Evolutionary conservation across 192 early-diverging fungal genomes (phyloP).

Genomic region (Podila minutissima): DNA sequence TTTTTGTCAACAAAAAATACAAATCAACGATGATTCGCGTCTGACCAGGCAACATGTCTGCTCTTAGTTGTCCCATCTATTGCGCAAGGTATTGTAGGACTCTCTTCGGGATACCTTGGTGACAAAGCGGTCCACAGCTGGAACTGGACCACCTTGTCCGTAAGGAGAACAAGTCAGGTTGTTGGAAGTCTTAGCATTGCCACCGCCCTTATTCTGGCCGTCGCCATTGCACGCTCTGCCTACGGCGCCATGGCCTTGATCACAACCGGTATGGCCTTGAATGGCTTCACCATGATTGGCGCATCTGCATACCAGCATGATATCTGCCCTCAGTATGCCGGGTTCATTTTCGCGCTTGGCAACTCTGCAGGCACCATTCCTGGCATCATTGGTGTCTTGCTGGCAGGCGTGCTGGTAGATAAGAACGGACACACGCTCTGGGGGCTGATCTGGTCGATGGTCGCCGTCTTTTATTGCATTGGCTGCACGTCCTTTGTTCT

Average conservation of each 20-base stretch:
- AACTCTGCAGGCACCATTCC: conserved; percentile 51
- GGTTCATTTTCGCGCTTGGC: conserved; percentile 51
- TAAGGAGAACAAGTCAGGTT: conserved; percentile 28
- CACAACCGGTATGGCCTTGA: conserved; percentile 40
- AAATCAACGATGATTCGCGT: not conserved
- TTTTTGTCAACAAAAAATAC: not conserved
- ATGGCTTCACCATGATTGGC: conserved; percentile 47
- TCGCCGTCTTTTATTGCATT: conserved; percentile 27
- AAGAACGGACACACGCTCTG: conserved; percentile 16
- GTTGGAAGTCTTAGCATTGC: conserved; percentile 44
- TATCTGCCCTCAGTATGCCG: conserved; percentile 50
- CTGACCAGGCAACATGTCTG: not conserved
- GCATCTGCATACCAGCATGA: conserved; percentile 50
- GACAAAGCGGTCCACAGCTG: conserved; percentile 40
- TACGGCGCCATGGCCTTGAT: conserved; percentile 29
- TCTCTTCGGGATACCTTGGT: conserved; percentile 35
- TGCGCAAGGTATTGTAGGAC: conserved; percentile 34
- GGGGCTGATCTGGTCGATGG: conserved; percentile 38
- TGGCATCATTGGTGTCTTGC: conserved; percentile 33
- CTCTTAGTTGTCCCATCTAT: conserved; percentile 41
- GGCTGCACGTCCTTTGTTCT: conserved; percentile 28
- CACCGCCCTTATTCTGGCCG: conserved; percentile 30
- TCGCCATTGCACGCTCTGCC: conserved; percentile 27
- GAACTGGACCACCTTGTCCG: conserved; percentile 20
- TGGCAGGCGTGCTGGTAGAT: conserved; percentile 44